Evolutionary conservation across 768 basidiomycete species (phyloP).

Genomic region (Mycena alexandri): DNA sequence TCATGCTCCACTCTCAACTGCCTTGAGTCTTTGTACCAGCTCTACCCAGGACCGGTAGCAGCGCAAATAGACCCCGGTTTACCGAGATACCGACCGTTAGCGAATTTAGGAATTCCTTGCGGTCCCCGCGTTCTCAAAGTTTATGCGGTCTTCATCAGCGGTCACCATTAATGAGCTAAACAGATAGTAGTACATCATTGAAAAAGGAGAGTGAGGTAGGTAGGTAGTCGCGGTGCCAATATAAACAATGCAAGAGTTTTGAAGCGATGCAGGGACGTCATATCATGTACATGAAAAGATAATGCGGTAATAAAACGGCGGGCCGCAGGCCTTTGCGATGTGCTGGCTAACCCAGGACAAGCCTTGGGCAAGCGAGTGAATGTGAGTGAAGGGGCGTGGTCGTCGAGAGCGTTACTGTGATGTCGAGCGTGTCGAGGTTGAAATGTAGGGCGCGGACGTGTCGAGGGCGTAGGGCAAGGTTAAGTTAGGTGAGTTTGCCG

Average conservation of each 20-base stretch:
- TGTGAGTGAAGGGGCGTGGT: conserved; percentile 2
- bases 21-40: no score
- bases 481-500: conserved; percentile 35
- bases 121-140: no score
- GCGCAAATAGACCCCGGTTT: no score
- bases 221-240: conserved; percentile 42
- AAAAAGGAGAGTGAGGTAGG: conserved; percentile 45
- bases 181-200: conserved; percentile 44
- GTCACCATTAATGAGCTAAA: conserved; percentile 48
- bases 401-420: conserved; percentile 8
- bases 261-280: conserved; percentile 12
- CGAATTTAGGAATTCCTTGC: neutral
- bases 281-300: conserved; percentile 21
- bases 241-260: conserved; percentile 38
- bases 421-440: conserved; percentile 3
- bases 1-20: neutral
- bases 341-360: conserved; percentile 2
- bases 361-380: conserved; percentile 6
- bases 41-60: no score
- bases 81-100: neutral
- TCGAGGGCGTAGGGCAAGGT: conserved; percentile 26
- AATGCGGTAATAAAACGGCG: conserved; percentile 6
- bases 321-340: conserved; percentile 25
- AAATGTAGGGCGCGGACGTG: conserved; percentile 12
- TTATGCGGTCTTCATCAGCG: conserved; percentile 11